phyloP scores from a whole-genome alignment of 192 early-diverging fungal species.

The Coemansia guatemalensis region DNA sequence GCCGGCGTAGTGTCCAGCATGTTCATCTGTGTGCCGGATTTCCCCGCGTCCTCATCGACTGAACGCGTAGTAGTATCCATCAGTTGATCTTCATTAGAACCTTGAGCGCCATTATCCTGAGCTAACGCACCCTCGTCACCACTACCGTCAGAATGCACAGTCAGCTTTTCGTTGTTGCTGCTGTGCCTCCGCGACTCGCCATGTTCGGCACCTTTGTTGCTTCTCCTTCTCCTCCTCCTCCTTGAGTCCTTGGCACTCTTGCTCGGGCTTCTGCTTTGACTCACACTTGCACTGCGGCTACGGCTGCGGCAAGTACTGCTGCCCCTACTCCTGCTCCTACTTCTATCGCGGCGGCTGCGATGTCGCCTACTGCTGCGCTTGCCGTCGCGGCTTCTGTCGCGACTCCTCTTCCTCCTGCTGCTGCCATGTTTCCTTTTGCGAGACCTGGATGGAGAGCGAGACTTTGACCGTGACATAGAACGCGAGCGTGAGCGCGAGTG shows the following conservation, averaged over 20 bases:
- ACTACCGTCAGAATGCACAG: neutral
- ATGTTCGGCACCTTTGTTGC: slow-evolving; percentile 1
- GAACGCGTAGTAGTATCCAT: slow-evolving; percentile 5
- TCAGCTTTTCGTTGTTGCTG: neutral
- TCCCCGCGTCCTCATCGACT: neutral
- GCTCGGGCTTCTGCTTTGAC: slow-evolving; percentile 21
- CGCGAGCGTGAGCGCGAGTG: slow-evolving; percentile 16
- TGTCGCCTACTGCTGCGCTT: slow-evolving; percentile 13
- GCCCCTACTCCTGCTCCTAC: slow-evolving; percentile 11
- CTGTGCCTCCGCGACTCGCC: neutral
- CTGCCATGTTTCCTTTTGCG: slow-evolving; percentile 15
- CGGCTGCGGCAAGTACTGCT: slow-evolving; percentile 15
- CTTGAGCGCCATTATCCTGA: neutral
- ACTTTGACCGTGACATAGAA: slow-evolving; percentile 22
- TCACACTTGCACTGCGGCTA: slow-evolving; percentile 15
- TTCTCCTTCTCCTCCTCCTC: slow-evolving; percentile 5
- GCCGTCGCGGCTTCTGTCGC: slow-evolving; percentile 4
- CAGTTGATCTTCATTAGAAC: slow-evolving; percentile 4
- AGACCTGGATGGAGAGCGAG: slow-evolving; percentile 18
- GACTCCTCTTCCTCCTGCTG: slow-evolving; percentile 13
- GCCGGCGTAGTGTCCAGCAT: neutral
- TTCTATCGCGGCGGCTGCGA: neutral
- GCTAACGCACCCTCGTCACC: neutral
- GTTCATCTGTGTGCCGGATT: neutral
- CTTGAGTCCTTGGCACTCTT: slow-evolving; percentile 8